Evolutionary conservation across 139 green algal species (phyloP).

Genomic region (Chlamydomonas sp.): DNA sequence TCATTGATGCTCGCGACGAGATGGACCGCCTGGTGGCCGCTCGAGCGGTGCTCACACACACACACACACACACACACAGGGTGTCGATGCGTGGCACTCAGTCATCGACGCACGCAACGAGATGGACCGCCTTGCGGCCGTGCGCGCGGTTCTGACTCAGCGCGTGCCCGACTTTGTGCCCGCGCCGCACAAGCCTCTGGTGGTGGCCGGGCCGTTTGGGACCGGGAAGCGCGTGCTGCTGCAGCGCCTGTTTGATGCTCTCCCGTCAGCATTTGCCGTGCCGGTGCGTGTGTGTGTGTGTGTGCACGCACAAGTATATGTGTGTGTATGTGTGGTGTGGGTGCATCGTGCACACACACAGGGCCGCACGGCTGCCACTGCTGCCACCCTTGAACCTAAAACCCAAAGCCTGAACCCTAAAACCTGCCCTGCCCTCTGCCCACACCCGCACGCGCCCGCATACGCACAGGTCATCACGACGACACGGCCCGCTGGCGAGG

Average conservation of each 20-base stretch:
- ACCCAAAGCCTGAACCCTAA: no score
- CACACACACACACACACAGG: no score
- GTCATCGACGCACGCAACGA: slow-evolving; percentile 21
- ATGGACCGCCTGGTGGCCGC: slow-evolving; percentile 21
- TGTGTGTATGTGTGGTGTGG: no score
- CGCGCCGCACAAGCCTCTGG: slow-evolving; percentile 40
- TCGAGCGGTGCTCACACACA: no score
- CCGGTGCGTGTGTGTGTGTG: no score
- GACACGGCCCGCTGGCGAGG: slow-evolving; percentile 4
- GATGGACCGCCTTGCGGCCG: slow-evolving; percentile 17
- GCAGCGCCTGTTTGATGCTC: slow-evolving; percentile 37
- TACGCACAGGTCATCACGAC: slow-evolving; percentile 40
- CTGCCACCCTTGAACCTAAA: no score
- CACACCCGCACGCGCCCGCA: no score
- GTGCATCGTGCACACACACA: no score
- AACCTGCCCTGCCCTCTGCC: no score
- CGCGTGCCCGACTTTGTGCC: slow-evolving; percentile 38
- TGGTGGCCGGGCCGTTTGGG: slow-evolving; percentile 57
- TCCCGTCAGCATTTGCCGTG: slow-evolving; percentile 34
- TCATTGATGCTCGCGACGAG: slow-evolving; percentile 19
- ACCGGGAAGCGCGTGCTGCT: slow-evolving; percentile 52
- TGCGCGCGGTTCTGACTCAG: slow-evolving; percentile 28
- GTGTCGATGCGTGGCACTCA: no score
- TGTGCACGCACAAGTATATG: no score
- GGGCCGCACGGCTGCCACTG: no score